A percentile compares a stretch with the other conserved stretches of the same genome.
Conservation (phyloP, 2,329 filamentous ascomycete genomes). For the Colletotrichum caudatum region DNA sequence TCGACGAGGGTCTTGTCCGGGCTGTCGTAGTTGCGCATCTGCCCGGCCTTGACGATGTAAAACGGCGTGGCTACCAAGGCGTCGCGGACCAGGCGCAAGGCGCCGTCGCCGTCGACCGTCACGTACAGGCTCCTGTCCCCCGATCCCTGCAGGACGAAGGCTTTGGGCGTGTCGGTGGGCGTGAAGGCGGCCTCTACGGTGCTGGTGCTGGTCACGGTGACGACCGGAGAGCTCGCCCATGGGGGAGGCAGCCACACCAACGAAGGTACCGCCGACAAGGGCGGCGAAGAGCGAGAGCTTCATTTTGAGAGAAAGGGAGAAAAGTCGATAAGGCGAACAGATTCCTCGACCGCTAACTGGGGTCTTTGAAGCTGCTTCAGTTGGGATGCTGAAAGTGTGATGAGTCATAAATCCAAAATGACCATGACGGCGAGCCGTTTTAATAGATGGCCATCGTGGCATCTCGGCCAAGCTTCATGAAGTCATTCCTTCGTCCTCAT, state of each 20-base stretch:
- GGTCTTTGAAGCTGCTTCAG: not conserved
- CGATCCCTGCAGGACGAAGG: conserved; percentile 14
- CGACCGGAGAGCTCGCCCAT: conserved; percentile 46
- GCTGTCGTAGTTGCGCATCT: conserved; percentile 23
- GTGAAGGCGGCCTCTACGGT: conserved; percentile 44
- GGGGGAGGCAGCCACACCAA: conserved; percentile 17
- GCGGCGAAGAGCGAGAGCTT: conserved; percentile 14
- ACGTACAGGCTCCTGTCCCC: conserved; percentile 9
- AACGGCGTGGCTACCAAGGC: conserved; percentile 14
- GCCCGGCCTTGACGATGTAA: conserved; percentile 26
- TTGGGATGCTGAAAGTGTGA: not conserved
- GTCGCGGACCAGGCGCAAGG: conserved; percentile 21
- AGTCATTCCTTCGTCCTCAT: not conserved
- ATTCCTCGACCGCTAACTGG: not conserved
- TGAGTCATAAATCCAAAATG: not conserved
- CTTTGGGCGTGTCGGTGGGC: conserved; percentile 21
- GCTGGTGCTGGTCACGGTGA: conserved; percentile 56
- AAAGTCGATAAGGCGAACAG: not conserved
- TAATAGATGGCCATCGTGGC: not conserved
- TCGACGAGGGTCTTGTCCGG: conserved; percentile 18
- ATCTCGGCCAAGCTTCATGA: not conserved
- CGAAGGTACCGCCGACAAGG: conserved; percentile 9
- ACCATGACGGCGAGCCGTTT: not conserved
- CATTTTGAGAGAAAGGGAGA: conserved; percentile 5
- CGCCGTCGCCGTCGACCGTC: not conserved